Evolutionary conservation across 106 monocot species (phyloP), one percentile per base, ranked within the genome.

Genomic region (Chionographis japonica): DNA sequence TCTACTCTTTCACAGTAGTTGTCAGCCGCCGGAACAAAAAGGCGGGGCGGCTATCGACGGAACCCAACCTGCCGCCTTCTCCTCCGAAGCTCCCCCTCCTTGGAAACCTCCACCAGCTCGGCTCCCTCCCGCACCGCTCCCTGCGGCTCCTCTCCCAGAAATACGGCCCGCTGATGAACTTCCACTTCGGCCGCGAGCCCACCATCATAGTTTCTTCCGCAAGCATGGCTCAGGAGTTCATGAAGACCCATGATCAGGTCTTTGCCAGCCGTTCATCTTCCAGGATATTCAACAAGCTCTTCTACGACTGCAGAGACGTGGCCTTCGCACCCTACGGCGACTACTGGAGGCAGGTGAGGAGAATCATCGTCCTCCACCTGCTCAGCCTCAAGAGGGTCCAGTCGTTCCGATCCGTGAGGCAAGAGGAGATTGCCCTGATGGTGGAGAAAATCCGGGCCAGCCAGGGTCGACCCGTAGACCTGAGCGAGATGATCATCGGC

Each of bases 31-130:
- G 27, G 27, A 27, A 27, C 27, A 27, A 27, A 27, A 27, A 27
- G 27, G 51, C 51, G 8, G 51, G 11, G 8, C 51, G 8, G 11
- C 8, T 2, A 10, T 13, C 51, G 1, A 8, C 51, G 60, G 4
- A 36, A 3, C 53, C 0, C 3, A 61, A 52, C 17, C 56, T 77
- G 12, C 82, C 82, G 15, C 83, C 83, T 16, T 78, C 78, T 1
- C 83, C 83, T 0, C 51, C 74, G 3, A 50, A 41, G 42, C 74
- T 78, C 19, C 84, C 84, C 27, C 39, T 79, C 56, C 49, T 84
- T 4, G 84, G 84, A 6, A 66, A 80, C 80, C 72, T 85, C 65
- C 84, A 64, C 72, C 80, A 70, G 51, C 43, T 85, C 2, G 73
- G 76, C 46, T 12, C 72, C n/a, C 71, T 71, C 39, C 71, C 73